Evolutionary conservation across 164 flowering plant species (phyloP), one percentile per base, ranked within the genome.

Genomic region (Kingdonia uniflora): DNA sequence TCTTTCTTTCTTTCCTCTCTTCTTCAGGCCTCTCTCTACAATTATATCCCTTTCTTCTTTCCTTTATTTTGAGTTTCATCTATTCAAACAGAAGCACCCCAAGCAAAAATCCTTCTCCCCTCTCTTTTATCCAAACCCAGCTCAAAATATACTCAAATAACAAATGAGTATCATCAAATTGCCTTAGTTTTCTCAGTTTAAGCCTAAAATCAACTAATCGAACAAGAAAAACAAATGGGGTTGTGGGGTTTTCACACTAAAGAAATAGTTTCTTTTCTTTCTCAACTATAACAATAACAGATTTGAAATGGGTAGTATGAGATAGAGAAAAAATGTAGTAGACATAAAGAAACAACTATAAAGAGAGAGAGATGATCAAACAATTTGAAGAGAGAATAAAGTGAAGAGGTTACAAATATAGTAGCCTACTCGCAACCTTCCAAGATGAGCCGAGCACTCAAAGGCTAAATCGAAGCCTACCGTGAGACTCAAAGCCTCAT

Each of bases 361-460:
- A 25, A 23, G 17, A 1, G 48, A 44, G 11, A 44, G 4, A 44
- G 61, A 67, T 62, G 51, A 20, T 58, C 49, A 49, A 74, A 68
- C 75, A 76, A 77, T 79, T 82, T 86, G 84, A 80, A 77, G 85
- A 80, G 83, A 77, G 84, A 80, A 84, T 80, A 86, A 90, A 88
- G 94, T 67, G 84, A n/a, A n/a, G n/a, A n/a, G n/a, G n/a, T n/a
- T n/a, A n/a, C n/a, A n/a, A n/a, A n/a, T n/a, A n/a, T n/a, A n/a
- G n/a, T n/a, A n/a, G n/a, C n/a, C n/a, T n/a, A n/a, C n/a, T n/a
- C n/a, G n/a, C n/a, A n/a, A n/a, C n/a, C n/a, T n/a, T n/a, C n/a
- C n/a, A n/a, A n/a, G n/a, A n/a, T n/a, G n/a, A n/a, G n/a, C n/a
- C n/a, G n/a, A n/a, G n/a, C n/a, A n/a, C n/a, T n/a, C n/a, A n/a